Evolutionary conservation across 2,329 filamentous ascomycete species (phyloP).

Genomic region (Cladosporium sp.): DNA sequence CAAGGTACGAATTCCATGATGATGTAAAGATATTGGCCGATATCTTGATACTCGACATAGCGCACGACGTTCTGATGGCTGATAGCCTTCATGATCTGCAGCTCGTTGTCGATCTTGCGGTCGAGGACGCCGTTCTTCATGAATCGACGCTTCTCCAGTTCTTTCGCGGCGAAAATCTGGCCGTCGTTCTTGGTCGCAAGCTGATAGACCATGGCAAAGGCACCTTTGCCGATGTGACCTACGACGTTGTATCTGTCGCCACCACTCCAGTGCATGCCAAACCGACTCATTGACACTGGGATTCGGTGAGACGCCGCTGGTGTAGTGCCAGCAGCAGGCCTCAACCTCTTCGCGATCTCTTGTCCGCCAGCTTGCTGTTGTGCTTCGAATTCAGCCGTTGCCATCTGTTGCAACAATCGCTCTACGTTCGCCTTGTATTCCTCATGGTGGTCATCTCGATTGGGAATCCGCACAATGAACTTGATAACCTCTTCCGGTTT

Average conservation of each 20-base stretch:
- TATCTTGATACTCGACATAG: conserved; percentile 84
- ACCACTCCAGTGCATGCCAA: conserved; percentile 76
- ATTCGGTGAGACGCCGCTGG: conserved; percentile 1
- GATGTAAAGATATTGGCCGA: conserved; percentile 78
- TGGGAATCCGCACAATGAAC: conserved; percentile 83
- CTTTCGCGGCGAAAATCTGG: conserved; percentile 82
- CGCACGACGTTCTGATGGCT: conserved; percentile 86
- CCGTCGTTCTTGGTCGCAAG: conserved; percentile 83
- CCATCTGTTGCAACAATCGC: conserved; percentile 1
- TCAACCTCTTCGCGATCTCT: neutral
- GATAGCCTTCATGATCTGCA: conserved; percentile 88
- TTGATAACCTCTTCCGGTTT: conserved; percentile 60
- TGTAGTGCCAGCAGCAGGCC: conserved; percentile 2
- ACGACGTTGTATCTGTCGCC: conserved; percentile 80
- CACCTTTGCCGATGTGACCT: conserved; percentile 80
- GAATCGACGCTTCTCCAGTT: conserved; percentile 88
- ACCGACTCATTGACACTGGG: conserved; percentile 31
- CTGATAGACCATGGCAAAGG: conserved; percentile 91
- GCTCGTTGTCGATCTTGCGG: conserved; percentile 92
- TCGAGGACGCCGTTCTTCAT: conserved; percentile 89
- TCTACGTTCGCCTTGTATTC: conserved; percentile 31
- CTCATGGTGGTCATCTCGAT: conserved; percentile 60
- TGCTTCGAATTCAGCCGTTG: conserved; percentile 3
- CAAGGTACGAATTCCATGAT: conserved; percentile 91
- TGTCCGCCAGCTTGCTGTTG: conserved; percentile 3